Base-by-base conservation (phyloP, 768 basidiomycete species). In the Russula vinacea region DNA sequence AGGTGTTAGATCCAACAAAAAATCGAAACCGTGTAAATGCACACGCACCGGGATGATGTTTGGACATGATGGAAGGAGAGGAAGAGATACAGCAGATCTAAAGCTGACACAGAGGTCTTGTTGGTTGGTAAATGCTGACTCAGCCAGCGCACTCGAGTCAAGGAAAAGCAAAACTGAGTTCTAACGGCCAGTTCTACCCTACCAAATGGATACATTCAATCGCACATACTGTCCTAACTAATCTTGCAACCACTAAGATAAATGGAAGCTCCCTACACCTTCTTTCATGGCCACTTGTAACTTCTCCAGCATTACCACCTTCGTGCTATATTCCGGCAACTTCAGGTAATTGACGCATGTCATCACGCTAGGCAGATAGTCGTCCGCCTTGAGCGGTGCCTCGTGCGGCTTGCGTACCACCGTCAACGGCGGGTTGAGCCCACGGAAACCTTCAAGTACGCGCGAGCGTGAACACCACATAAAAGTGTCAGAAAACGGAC, bases 271-370 rank as follows among this genome's bases (percentile, higher is more conserved):
- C 58, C 94, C 94, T 62, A 92, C 88, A 47, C 97, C 97, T 76
- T 98, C 97, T 70, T 85, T 84, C 79, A 97, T 92, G 42, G 97
- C 96, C 37, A 84, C 80, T 57, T 80, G 79, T 68, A 99, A 75
- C 73, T 94, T 96, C 74, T 91, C 86, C 70, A 78, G 81, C 86
- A 98, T 89, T 44, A 92, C 85, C 40, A 79, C 82, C 75, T 90
- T 94, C 32, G 88, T 87, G 61, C 90, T 92, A 74, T 98, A 98
- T 71, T 98, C 94, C 0, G 96, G 96, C 68, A 98, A 79, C 75
- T 99, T 99, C 72, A 99, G 78, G 73, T 94, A 96, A 76, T 94
- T 94, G 65, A 94, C 95, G 75, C 97, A 99, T 4, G 97, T 98
- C 97, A 98, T 98, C 35, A 98, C 95, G 71, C 92, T 95, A 0